Evolutionary conservation across 1,139 yeast species (phyloP).

Genomic region (Williopsis jadinii): DNA sequence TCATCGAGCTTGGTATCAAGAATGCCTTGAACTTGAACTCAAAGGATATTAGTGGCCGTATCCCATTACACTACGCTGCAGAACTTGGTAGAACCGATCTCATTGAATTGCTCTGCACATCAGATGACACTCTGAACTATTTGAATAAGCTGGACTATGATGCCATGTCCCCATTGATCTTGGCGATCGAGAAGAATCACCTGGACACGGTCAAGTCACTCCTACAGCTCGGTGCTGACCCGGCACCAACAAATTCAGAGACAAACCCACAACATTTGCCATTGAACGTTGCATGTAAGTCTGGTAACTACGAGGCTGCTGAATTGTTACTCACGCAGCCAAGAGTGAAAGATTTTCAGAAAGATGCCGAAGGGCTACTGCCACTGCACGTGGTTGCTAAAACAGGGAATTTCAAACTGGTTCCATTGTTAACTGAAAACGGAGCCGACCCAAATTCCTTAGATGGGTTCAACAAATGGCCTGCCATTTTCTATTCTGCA

Average conservation of each 20-base stretch:
- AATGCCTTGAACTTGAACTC: slow-evolving; percentile 26
- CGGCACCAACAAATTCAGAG: slow-evolving; percentile 41
- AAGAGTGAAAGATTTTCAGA: slow-evolving; percentile 34
- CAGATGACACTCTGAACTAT: slow-evolving; percentile 8
- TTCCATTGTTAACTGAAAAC: slow-evolving; percentile 57
- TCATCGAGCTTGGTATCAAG: slow-evolving; percentile 20
- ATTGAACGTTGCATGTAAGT: slow-evolving; percentile 81
- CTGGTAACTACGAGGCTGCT: slow-evolving; percentile 70
- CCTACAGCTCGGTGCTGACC: slow-evolving; percentile 42
- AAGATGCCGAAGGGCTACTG: slow-evolving; percentile 81
- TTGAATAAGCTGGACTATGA: slow-evolving; percentile 48
- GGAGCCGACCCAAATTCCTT: slow-evolving; percentile 76
- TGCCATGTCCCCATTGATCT: slow-evolving; percentile 72
- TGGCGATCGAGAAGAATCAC: slow-evolving; percentile 70
- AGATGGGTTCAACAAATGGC: slow-evolving; percentile 89
- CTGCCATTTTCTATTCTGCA: slow-evolving; percentile 88
- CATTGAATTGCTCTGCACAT: slow-evolving; percentile 34
- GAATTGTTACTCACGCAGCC: slow-evolving; percentile 32
- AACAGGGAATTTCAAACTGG: slow-evolving; percentile 66
- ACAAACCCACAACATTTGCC: slow-evolving; percentile 71
- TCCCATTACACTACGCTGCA: slow-evolving; percentile 85
- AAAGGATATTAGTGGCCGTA: slow-evolving; percentile 60
- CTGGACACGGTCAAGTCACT: slow-evolving; percentile 40
- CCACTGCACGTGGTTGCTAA: slow-evolving; percentile 88
- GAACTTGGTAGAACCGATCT: slow-evolving; percentile 52